These are phyloP conservation scores for Neltuma alba DNA, from an alignment of 306 rosid species.

Conservation along the genomic window DNA sequence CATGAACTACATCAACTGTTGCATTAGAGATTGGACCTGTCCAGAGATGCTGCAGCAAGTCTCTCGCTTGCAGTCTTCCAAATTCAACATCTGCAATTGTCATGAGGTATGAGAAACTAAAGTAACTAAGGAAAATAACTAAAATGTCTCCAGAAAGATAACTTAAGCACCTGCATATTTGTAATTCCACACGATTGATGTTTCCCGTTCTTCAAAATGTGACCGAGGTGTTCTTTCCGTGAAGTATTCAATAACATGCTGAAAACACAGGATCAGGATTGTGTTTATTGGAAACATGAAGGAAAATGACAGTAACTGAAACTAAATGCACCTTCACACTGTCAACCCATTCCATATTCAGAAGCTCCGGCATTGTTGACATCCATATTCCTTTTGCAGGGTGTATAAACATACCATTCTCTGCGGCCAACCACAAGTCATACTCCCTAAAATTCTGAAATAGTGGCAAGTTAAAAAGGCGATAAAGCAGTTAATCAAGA, in stretches of 20 bases:
- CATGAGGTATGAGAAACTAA: not conserved
- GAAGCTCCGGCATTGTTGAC: slow-evolving; percentile 10
- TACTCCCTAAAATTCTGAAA: not conserved
- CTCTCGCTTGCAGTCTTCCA: not conserved
- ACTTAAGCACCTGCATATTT: not conserved
- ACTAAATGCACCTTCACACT: not conserved
- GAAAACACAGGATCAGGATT: not conserved
- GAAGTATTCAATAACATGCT: not conserved
- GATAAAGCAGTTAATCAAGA: not conserved
- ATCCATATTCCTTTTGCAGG: not conserved
- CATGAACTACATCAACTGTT: not conserved
- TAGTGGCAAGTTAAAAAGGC: not conserved
- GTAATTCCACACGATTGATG: slow-evolving; percentile 5
- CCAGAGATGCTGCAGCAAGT: slow-evolving; percentile 1
- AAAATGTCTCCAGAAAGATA: not conserved
- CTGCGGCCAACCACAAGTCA: slow-evolving; percentile 1
- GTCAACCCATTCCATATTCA: slow-evolving; percentile 4
- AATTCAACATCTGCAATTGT: not conserved
- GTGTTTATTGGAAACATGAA: not conserved
- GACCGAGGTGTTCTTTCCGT: not conserved
- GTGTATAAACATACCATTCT: slow-evolving; percentile 1
- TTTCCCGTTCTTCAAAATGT: not conserved
- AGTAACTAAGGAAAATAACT: not conserved
- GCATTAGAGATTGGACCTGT: not conserved
- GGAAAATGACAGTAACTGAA: not conserved